A percentile compares a stretch with the other conserved stretches of the same genome.
phyloP scores from a whole-genome alignment of 1,284 basidiomycete species.

The Tremellales sp. region DNA sequence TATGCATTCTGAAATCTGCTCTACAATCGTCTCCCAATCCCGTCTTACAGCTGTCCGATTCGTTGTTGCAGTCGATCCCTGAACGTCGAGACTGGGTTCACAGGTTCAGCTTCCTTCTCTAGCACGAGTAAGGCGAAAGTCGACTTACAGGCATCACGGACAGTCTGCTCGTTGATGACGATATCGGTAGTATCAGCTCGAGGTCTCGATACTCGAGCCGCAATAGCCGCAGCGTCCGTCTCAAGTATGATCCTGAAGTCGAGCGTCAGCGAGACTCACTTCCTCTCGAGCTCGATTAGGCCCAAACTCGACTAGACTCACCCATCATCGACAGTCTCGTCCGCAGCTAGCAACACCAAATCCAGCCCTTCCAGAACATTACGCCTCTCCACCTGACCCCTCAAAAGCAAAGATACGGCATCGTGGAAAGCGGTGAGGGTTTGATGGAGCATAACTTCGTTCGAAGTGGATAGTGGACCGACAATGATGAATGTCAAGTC shows the following conservation, averaged over 20 bases:
- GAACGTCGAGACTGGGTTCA: constrained; percentile 65
- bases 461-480: constrained; percentile 74
- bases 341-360: constrained; percentile 84
- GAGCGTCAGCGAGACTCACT: not conserved
- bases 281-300: not conserved
- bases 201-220: constrained; percentile 87
- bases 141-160: constrained; percentile 68
- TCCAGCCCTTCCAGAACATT: constrained; percentile 93
- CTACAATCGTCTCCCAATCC: not conserved
- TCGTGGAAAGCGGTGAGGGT: constrained; percentile 83
- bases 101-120: not conserved
- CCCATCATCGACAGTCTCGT: constrained; percentile 98
- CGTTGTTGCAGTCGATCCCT: constrained; percentile 70
- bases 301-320: constrained; percentile 56
- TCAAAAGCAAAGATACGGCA: constrained; percentile 75
- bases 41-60: constrained; percentile 54
- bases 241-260: constrained; percentile 83
- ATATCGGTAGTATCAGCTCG: constrained; percentile 92
- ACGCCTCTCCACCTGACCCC: constrained; percentile 92
- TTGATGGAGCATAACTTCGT: constrained; percentile 91
- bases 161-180: constrained; percentile 97
- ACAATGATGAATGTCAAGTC: constrained; percentile 96
- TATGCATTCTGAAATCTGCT: not conserved
- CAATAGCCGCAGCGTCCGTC: constrained; percentile 91
- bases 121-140: not conserved